phyloP scores from a whole-genome alignment of 352 stramenopile genomes.

The Globisporangium carolinianum region DNA sequence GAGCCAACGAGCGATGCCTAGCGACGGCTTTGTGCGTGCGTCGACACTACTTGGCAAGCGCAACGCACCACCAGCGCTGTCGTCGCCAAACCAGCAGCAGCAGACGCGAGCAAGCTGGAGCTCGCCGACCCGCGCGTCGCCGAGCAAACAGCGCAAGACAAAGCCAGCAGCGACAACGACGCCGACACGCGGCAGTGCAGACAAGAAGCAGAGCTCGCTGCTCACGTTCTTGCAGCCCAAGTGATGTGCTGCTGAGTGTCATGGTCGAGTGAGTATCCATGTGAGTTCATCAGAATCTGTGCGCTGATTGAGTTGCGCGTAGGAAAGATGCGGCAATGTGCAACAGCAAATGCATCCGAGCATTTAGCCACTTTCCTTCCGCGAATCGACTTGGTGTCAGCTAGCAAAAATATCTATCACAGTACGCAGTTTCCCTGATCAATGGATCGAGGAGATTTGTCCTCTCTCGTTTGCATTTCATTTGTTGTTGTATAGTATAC shows the following conservation, averaged over 20 bases:
- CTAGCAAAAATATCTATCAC: background rate
- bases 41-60: slow-evolving; percentile 44
- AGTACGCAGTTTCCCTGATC: background rate
- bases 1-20: slow-evolving; percentile 1
- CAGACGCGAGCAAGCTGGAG: background rate
- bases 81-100: slow-evolving; percentile 8
- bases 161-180: background rate
- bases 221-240: slow-evolving; percentile 30
- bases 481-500: background rate
- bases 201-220: slow-evolving; percentile 21
- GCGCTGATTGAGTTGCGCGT: background rate
- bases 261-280: too few relatives aligned
- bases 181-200: background rate
- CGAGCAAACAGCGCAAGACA: background rate
- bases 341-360: background rate
- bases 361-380: background rate
- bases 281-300: background rate
- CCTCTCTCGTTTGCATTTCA: background rate
- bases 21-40: slow-evolving; percentile 27
- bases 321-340: background rate
- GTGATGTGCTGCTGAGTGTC: background rate
- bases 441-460: background rate
- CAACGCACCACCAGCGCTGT: background rate
- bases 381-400: background rate
- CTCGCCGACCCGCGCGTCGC: background rate